Conservation (phyloP, 768 basidiomycete species). For the Hemileccinum rubropunctum region DNA sequence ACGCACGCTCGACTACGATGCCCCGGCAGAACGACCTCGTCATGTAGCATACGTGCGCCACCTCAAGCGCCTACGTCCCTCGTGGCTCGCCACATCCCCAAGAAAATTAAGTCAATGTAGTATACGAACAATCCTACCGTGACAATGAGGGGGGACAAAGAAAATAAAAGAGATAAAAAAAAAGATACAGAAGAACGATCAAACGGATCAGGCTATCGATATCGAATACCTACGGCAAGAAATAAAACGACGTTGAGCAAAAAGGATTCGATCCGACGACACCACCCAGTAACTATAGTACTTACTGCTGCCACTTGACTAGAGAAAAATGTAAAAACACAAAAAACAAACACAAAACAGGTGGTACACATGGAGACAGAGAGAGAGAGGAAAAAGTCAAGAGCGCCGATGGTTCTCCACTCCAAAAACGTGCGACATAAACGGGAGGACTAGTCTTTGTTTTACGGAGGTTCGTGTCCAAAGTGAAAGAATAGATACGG, state of each 20-base stretch:
- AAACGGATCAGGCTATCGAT: neutral
- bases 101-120: constrained; percentile 20
- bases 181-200: neutral
- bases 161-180: neutral
- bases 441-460: constrained; percentile 15
- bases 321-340: neutral
- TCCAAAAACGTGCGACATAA: constrained; percentile 7
- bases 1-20: too few relatives aligned
- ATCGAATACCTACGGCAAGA: neutral
- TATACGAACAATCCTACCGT: constrained; percentile 24
- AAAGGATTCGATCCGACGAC: too few relatives aligned
- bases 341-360: neutral
- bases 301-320: too few relatives aligned
- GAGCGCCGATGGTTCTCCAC: constrained; percentile 6
- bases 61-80: too few relatives aligned
- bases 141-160: constrained; percentile 10
- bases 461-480: constrained; percentile 23
- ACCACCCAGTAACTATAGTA: too few relatives aligned
- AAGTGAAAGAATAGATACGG: constrained; percentile 34
- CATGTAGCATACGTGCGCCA: too few relatives aligned
- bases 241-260: neutral
- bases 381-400: constrained; percentile 1
- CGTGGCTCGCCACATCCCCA: constrained; percentile 6
- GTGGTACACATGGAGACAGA: constrained; percentile 1
- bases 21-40: too few relatives aligned